Evolutionary conservation across 805 yeast species (phyloP).

Genomic region (Metschnikowia bowlesiae): DNA sequence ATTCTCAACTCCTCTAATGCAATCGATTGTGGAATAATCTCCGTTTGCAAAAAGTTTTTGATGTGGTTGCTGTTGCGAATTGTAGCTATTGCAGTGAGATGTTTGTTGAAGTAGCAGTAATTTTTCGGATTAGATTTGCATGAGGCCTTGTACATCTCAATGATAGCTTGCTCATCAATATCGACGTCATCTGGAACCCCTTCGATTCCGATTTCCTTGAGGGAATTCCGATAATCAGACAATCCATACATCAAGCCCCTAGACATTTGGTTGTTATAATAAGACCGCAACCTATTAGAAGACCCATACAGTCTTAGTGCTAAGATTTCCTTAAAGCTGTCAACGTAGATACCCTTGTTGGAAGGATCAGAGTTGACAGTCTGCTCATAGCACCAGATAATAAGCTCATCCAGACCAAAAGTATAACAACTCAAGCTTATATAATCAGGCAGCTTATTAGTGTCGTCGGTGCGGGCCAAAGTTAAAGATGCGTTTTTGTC

Average conservation of each 20-base stretch:
- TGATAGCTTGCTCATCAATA: slow-evolving; percentile 32
- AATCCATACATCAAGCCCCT: slow-evolving; percentile 33
- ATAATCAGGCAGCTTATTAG: slow-evolving; percentile 24
- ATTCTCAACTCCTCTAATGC: slow-evolving; percentile 36
- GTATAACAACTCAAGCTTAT: slow-evolving; percentile 28
- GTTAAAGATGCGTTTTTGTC: slow-evolving; percentile 32
- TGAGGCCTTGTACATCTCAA: slow-evolving; percentile 31
- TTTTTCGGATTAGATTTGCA: slow-evolving; percentile 33
- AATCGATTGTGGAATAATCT: slow-evolving; percentile 30
- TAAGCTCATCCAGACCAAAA: slow-evolving; percentile 37
- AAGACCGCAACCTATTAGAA: slow-evolving; percentile 24
- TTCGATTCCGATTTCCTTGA: slow-evolving; percentile 29
- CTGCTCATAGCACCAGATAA: slow-evolving; percentile 38
- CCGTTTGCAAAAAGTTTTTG: slow-evolving; percentile 23
- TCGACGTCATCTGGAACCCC: slow-evolving; percentile 12
- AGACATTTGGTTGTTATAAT: slow-evolving; percentile 22
- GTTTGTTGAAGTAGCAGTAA: slow-evolving; percentile 31
- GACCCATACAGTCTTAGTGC: slow-evolving; percentile 14
- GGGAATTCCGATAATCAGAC: slow-evolving; percentile 29
- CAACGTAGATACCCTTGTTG: slow-evolving; percentile 35
- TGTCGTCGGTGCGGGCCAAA: slow-evolving; percentile 19
- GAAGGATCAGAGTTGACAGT: slow-evolving; percentile 30
- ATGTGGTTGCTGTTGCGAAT: slow-evolving; percentile 23
- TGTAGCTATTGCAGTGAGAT: slow-evolving; percentile 24
- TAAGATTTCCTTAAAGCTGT: slow-evolving; percentile 26